Percentiles rank a stretch among this genome's conserved stretches.
phyloP scores from a whole-genome alignment of 495 filamentous ascomycete species.

The Neurospora sp. region DNA sequence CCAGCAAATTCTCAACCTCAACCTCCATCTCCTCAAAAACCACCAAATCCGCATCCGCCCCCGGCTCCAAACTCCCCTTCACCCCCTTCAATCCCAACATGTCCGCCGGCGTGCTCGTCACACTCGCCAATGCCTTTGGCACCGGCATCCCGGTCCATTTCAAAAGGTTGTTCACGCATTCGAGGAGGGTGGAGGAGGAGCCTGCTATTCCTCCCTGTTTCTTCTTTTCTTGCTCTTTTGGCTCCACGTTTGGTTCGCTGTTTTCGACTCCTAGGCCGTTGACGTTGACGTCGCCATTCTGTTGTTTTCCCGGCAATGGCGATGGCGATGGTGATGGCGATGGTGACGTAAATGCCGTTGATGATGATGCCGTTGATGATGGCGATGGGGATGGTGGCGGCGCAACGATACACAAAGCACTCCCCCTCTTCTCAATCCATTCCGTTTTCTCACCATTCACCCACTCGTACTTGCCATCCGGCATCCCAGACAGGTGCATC shows the following conservation, averaged over 20 bases:
- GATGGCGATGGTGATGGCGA: too few species aligned
- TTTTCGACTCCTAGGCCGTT: too few species aligned
- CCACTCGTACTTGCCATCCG: conserved; percentile 70
- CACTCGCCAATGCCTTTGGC: conserved; percentile 55
- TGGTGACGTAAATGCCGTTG: too few species aligned
- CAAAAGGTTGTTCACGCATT: conserved; percentile 74
- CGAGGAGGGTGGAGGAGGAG: conserved; percentile 60
- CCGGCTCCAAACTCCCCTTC: conserved; percentile 58
- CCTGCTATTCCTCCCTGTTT: conserved; percentile 1
- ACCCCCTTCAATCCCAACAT: conserved; percentile 57
- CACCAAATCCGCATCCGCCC: conserved; percentile 73
- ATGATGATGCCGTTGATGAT: neutral
- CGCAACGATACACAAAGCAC: conserved; percentile 46
- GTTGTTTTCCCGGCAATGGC: too few species aligned
- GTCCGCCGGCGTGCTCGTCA: conserved; percentile 60
- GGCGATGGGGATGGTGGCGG: neutral
- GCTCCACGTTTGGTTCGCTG: too few species aligned
- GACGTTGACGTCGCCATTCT: neutral
- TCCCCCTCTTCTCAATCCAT: conserved; percentile 51
- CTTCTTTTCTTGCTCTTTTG: neutral
- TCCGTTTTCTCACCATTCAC: conserved; percentile 61
- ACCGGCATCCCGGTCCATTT: conserved; percentile 56
- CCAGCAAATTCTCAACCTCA: neutral
- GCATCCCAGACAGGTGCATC: conserved; percentile 56
- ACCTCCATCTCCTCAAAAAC: conserved; percentile 45